Evolutionary conservation across 2,329 filamentous ascomycete species (phyloP), one percentile per base, ranked within the genome.

Genomic region (Furcasterigmium sp.): DNA sequence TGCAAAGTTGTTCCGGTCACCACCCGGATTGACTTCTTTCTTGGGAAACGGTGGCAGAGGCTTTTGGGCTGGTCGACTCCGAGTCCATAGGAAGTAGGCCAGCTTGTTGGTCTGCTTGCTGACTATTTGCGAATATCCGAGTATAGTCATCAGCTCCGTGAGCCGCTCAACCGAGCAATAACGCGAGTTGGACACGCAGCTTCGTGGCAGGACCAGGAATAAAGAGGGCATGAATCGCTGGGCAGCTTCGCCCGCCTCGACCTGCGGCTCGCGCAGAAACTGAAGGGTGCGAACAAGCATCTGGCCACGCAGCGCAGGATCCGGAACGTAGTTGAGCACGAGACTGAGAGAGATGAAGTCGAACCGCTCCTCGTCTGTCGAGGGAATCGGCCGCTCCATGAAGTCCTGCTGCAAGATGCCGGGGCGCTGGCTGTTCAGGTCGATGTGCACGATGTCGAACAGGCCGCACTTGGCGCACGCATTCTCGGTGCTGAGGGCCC

Each of bases 261-360:
- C 21, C 19, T 41, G 43, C 34, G 62, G 59, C 37, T 55, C 51
- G 36, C 65, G 76, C 36, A 95, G 68, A 57, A 95, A 95, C 17
- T 77, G 65, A 13, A 84, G 72, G 26, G 85, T 90, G 32, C 87
- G 79, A 41, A 77, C 72, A 42, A 98, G 76, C 93, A 98, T 98
- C 45, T 87, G 78, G 3, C 93, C 93, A 53, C 91, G 78, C 5
- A 74, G 77, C 25, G 67, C 66, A 3, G 89, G 76, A 52, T 91
- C 83, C 0, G 91, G 87, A 3, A 97, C 91, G 58, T 90, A 98
- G 63, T 98, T 98, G 49, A 98, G 73, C 5, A 98, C 93, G 42
- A 98, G 70, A 8, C 90, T 95, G 19, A 98, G 72, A 39, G 90
- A 95, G 56, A 98, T 84, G 41, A 97, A 79, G 59, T 98, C 88